A percentile compares a stretch with the other conserved stretches of the same genome.
Conservation (phyloP, 129 eudicot species). For the Lactuca sativa region DNA sequence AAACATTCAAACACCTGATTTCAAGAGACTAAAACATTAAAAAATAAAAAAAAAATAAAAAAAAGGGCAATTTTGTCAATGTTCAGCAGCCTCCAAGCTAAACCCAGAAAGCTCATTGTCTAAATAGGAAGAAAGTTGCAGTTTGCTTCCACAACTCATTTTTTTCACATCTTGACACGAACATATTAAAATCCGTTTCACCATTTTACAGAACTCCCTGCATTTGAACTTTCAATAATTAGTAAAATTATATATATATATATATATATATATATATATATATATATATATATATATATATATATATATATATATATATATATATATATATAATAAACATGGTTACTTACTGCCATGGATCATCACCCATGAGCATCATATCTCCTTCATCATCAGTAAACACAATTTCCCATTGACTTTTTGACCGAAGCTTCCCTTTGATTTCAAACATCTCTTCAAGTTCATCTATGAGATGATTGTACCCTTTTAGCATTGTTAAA, state of each 20-base stretch:
- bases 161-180: constrained; percentile 81
- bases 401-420: constrained; percentile 73
- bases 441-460: constrained; percentile 79
- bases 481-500: constrained; percentile 55
- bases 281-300: no score
- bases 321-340: no score
- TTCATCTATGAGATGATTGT: constrained; percentile 59
- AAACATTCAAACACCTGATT: constrained; percentile 21
- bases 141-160: constrained; percentile 63
- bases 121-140: constrained; percentile 38
- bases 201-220: constrained; percentile 83
- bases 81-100: constrained; percentile 49
- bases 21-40: background rate
- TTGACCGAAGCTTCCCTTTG: constrained; percentile 66
- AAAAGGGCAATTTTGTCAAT: constrained; percentile 16
- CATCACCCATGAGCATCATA: constrained; percentile 93
- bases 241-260: background rate
- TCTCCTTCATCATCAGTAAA: constrained; percentile 96
- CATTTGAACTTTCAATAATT: background rate
- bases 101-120: constrained; percentile 47
- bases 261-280: no score
- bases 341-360: constrained; percentile 88
- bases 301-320: no score
- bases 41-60: background rate
- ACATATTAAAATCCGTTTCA: constrained; percentile 59